A percentile compares a stretch with the other conserved stretches of the same genome.
These are phyloP conservation scores for Priceomyces medius DNA, from an alignment of 805 yeast genomes.

Conservation along the genomic window DNA sequence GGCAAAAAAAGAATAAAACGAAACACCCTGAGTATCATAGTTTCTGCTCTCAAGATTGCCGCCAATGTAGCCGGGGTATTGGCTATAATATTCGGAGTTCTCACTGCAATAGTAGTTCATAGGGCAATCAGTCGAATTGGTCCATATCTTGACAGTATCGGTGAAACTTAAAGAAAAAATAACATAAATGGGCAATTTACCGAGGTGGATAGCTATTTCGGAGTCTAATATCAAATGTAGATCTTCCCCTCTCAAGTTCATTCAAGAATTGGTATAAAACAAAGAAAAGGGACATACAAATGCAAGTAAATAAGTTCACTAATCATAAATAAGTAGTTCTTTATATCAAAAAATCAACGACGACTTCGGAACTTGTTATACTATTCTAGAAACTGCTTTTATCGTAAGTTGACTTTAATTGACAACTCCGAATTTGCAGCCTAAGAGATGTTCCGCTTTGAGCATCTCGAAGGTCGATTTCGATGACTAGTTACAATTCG, in stretches of 20 bases:
- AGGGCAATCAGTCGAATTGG: constrained; percentile 1
- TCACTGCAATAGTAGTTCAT: constrained; percentile 4
- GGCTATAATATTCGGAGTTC: constrained; percentile 4
- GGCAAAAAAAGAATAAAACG: background rate
- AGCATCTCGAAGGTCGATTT: background rate
- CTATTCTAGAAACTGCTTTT: no score
- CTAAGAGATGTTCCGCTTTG: background rate
- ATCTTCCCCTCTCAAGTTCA: no score
- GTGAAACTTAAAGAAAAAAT: background rate
- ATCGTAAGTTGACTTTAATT: no score
- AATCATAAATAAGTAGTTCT: no score
- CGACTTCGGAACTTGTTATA: no score
- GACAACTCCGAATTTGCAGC: background rate
- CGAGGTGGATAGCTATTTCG: no score
- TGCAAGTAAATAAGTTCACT: no score
- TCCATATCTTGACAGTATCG: constrained; percentile 2
- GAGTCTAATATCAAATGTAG: no score
- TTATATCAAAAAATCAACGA: no score
- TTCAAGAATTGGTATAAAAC: no score
- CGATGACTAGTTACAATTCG: background rate
- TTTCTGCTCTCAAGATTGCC: background rate
- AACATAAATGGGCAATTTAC: no score
- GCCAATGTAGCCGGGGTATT: background rate
- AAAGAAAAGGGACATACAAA: no score
- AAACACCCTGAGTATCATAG: background rate